These are phyloP conservation scores for Karstenula rhodostoma DNA, from an alignment of 2,329 filamentous ascomycete species.

Conservation along the genomic window DNA sequence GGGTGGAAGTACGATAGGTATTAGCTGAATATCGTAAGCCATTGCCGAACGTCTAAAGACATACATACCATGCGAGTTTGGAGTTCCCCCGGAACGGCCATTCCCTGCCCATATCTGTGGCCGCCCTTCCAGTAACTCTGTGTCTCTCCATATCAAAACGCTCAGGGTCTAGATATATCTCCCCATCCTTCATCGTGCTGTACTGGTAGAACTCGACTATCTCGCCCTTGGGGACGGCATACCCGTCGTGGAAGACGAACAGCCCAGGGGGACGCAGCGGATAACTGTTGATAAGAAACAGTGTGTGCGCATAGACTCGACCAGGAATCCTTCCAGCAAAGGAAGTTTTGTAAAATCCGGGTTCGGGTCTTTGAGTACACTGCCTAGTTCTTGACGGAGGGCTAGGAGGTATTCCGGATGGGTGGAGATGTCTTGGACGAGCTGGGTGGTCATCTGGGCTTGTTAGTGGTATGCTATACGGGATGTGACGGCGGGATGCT, in stretches of 20 bases:
- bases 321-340: constrained; percentile 1
- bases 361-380: constrained; percentile 1
- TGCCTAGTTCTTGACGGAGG: constrained; percentile 4
- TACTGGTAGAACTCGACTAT: too few relatives aligned
- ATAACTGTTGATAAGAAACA: background rate
- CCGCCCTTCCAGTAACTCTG: background rate
- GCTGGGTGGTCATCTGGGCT: constrained; percentile 10
- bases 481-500: background rate
- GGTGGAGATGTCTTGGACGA: constrained; percentile 11
- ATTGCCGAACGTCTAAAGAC: too few relatives aligned
- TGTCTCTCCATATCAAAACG: background rate
- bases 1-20: too few relatives aligned
- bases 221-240: too few relatives aligned
- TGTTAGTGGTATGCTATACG: background rate
- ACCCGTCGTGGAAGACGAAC: too few relatives aligned
- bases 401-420: constrained; percentile 9
- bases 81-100: constrained; percentile 17
- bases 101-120: constrained; percentile 6
- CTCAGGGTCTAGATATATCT: background rate
- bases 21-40: too few relatives aligned
- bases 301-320: background rate
- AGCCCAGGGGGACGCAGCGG: too few relatives aligned
- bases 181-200: background rate
- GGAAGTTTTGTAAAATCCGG: constrained; percentile 10
- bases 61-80: constrained; percentile 12